Base-by-base conservation (phyloP, 345 rosid genomes). In the Lumnitzera littorea region DNA sequence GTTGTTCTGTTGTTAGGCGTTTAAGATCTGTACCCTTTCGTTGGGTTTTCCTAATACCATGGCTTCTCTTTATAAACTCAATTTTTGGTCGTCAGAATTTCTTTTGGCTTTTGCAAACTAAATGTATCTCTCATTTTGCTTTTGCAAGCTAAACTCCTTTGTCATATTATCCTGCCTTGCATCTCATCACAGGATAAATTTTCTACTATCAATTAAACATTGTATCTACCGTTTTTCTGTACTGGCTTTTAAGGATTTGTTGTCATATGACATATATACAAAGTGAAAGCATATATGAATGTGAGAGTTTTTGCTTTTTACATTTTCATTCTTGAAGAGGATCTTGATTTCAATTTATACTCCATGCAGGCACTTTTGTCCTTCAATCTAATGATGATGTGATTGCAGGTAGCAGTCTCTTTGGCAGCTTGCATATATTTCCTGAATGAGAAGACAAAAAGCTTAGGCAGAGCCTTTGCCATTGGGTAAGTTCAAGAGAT, bases 381-480 rank as follows among this genome's bases (percentile, higher is more conserved):
- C 24, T 12, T 11, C 2, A 15, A 8, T 12, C 46, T 15, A 67
- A 16, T 29, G 25, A 25, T 23, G 29, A 25, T 60, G 52, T 50
- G 31, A 12, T 13, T 62, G 70, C 80, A 92, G 97, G 99, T 94
- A 61, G 96, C 96, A 20, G 97, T 94, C 4, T 90, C 97, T 50
- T 82, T 94, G 68, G 91, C 87, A 50, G 97, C 99, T 52, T 94
- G 99, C 89, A 74, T 88, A 67, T 90, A 86, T 73, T 94, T 94
- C 68, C 79, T 94, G 58, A 86, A 88, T 50, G 95, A 94, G 74
- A 94, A 94, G 87, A 88, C 96, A 46, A 83, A 94, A 77, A 94
- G 80, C 79, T 78, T 90, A 66, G 91, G 82, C 50, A 79, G 97
- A 81, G 92, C 99, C 15, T 84, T 73, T 43, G 53, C 74, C 36